phyloP scores from a whole-genome alignment of 306 rosid genomes.

The Ormosia semicastrata region DNA sequence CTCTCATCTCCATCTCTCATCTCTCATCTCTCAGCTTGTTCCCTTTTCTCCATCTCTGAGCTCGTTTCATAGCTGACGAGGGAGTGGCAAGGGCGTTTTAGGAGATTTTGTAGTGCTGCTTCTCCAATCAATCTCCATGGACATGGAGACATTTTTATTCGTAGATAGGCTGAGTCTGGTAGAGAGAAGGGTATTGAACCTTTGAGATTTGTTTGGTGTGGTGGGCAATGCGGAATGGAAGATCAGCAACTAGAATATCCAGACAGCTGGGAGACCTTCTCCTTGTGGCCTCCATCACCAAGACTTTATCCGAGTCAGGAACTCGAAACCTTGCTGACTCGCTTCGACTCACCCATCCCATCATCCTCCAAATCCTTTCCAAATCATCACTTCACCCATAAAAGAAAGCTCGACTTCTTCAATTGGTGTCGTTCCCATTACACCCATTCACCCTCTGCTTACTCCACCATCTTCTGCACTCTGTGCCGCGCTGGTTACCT shows the following conservation, averaged over 20 bases:
- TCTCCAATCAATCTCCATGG: no score
- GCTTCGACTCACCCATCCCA: constrained; percentile 47
- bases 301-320: constrained; percentile 53
- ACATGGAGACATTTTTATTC: no score
- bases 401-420: constrained; percentile 69
- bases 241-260: constrained; percentile 14
- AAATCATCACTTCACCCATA: constrained; percentile 55
- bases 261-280: constrained; percentile 47
- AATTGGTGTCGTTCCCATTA: constrained; percentile 47
- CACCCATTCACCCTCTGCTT: constrained; percentile 36
- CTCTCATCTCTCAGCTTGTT: no score
- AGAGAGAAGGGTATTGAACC: no score
- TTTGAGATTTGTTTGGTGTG: no score
- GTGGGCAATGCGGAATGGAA: constrained; percentile 44
- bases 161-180: no score
- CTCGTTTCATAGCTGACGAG: no score
- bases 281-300: constrained; percentile 61
- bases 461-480: constrained; percentile 51
- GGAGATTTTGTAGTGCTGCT: no score
- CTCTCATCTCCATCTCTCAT: no score
- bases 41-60: no score
- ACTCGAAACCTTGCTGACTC: constrained; percentile 50
- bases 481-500: constrained; percentile 46
- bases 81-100: no score
- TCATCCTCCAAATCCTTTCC: constrained; percentile 58